Evolutionary conservation across 495 filamentous ascomycete species (phyloP).

Genomic region (Wilcoxina mikolae): DNA sequence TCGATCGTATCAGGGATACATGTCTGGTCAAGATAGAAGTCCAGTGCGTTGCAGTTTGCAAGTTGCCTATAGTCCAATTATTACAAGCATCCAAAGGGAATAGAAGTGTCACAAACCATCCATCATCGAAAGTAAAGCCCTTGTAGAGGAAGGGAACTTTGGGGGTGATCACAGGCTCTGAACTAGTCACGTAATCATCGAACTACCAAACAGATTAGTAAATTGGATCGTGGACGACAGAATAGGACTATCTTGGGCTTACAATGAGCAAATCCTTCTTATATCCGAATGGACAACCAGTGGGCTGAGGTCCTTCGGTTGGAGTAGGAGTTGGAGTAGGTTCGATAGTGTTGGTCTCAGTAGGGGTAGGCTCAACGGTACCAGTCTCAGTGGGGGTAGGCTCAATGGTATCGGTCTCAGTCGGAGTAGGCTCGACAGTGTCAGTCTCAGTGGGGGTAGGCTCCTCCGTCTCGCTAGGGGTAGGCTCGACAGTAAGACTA

Average conservation of each 20-base stretch:
- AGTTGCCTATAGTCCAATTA: not conserved
- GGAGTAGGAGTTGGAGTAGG: not conserved
- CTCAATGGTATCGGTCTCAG: not conserved
- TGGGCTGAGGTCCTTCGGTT: not conserved
- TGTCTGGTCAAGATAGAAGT: conserved; percentile 1
- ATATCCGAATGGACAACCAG: conserved; percentile 4
- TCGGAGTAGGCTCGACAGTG: not conserved
- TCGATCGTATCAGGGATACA: conserved; percentile 3
- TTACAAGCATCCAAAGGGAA: not conserved
- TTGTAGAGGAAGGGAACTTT: not conserved
- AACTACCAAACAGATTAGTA: not conserved
- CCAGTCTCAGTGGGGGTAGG: not conserved
- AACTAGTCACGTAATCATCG: conserved; percentile 2
- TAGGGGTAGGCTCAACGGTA: not conserved
- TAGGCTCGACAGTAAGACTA: not conserved
- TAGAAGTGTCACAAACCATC: not conserved
- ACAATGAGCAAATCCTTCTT: conserved; percentile 3
- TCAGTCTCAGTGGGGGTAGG: not conserved
- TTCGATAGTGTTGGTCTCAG: not conserved
- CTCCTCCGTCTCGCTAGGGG: not conserved
- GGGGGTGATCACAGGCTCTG: not conserved
- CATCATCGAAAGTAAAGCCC: conserved; percentile 4
- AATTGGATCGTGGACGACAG: not conserved
- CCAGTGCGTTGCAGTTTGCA: not conserved
- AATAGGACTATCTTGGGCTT: not conserved